phyloP scores from a whole-genome alignment of 345 rosid genomes.

The Conringia planisiliqua region DNA sequence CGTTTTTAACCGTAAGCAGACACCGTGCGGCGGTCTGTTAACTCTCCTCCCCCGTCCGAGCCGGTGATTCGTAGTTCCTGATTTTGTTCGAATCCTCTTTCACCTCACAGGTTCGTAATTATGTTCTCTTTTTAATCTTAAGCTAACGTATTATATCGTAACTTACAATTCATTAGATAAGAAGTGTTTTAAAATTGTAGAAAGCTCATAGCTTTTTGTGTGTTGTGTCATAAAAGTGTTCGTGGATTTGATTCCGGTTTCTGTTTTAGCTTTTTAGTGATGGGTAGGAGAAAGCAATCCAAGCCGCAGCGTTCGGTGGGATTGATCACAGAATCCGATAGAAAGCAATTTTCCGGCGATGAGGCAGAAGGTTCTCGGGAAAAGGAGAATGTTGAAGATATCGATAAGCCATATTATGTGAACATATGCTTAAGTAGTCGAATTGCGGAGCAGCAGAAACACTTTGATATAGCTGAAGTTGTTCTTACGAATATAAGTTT shows the following conservation, averaged over 20 bases:
- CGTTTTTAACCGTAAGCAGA: slow-evolving; percentile 9
- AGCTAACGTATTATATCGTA: neutral
- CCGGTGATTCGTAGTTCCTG: neutral
- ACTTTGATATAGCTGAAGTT: slow-evolving; percentile 78
- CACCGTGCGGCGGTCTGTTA: slow-evolving; percentile 24
- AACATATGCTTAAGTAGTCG: slow-evolving; percentile 42
- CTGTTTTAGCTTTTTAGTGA: slow-evolving; percentile 37
- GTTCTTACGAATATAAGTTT: slow-evolving; percentile 52
- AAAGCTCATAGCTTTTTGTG: slow-evolving; percentile 3
- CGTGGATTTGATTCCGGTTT: neutral
- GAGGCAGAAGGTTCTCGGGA: slow-evolving; percentile 12
- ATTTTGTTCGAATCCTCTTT: neutral
- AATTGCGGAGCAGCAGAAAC: slow-evolving; percentile 53
- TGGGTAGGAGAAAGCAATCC: slow-evolving; percentile 89
- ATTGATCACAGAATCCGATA: slow-evolving; percentile 28
- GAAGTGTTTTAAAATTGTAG: neutral
- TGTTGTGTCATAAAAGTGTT: neutral
- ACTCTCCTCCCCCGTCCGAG: slow-evolving; percentile 16
- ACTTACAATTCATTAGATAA: neutral
- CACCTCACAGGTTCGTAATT: slow-evolving; percentile 19
- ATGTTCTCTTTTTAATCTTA: neutral
- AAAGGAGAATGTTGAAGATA: slow-evolving; percentile 24
- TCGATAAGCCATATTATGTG: slow-evolving; percentile 55
- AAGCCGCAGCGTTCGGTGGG: slow-evolving; percentile 71
- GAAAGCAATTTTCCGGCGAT: slow-evolving; percentile 5